Evolutionary conservation across 129 eudicot genomes (phyloP), one percentile per base, ranked within the genome.

Genomic region (Tanacetum coccineum): DNA sequence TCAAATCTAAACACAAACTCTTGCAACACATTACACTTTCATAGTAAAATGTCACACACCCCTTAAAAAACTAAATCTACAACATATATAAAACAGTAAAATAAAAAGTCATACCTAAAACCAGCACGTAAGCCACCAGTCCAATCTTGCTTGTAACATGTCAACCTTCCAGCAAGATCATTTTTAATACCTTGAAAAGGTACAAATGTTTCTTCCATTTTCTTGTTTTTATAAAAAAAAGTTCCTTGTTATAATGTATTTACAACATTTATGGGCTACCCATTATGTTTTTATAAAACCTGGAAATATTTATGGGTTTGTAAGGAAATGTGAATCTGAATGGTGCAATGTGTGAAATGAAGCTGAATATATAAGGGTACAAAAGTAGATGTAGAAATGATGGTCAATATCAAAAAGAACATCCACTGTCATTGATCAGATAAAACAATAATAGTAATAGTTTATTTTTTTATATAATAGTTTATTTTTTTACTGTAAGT

Each of bases 101-200:
- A n/a, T 21, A 6, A 20, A 47, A 56, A 56, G 30, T 10, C 5
- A 21, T 83, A 92, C 98, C 96, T 85, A 87, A 85, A 84, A 22
- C 98, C 96, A 52, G 96, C 98, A 45, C 75, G 86, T 76, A 92
- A 57, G 36, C 98, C 98, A 62, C 98, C 84, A 66, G 84, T 78
- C 98, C 98, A 92, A 32, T 92, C 98, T 74, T 92, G 98, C 79
- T 92, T 92, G 78, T 92, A 92, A 48, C 98, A 92, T 68, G 39
- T 68, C 70, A 92, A 81, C 59, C 98, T 74, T 39, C 89, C 91
- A 18, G 79, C 42, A 30, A 88, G 59, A 58, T 92, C 98, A 81
- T 88, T 88, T 82, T 88, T 92, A 67, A 92, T 92, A 39, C 98
- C 96, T 20, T 88, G 89, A 77, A 92, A 84, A 1, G 98, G 98